phyloP scores from a whole-genome alignment of 371 early-diverging fungal genomes.

The Zopfochytrium polystomum region DNA sequence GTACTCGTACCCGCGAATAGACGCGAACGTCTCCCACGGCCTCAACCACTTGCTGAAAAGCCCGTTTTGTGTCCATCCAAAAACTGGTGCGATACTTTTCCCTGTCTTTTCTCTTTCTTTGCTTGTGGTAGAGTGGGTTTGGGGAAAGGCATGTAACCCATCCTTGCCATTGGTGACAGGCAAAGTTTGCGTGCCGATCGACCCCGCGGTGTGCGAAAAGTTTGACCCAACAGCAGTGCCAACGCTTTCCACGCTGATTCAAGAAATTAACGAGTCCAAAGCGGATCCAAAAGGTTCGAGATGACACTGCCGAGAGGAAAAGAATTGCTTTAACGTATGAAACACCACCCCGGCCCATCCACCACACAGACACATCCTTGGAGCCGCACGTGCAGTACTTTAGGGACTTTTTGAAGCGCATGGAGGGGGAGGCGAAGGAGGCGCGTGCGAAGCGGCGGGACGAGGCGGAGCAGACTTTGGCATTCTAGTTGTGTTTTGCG shows the following conservation, averaged over 20 bases:
- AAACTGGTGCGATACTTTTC: slow-evolving; percentile 53
- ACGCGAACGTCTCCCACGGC: slow-evolving; percentile 87
- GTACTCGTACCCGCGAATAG: slow-evolving; percentile 90
- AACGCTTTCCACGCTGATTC: slow-evolving; percentile 60
- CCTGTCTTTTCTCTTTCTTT: background rate
- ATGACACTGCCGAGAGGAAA: background rate
- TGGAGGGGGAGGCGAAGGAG: slow-evolving; percentile 43
- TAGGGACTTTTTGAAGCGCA: slow-evolving; percentile 60
- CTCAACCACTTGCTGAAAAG: slow-evolving; percentile 97
- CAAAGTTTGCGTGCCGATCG: slow-evolving; percentile 89
- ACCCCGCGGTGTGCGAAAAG: slow-evolving; percentile 63
- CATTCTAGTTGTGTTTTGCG: too few species aligned
- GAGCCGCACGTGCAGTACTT: slow-evolving; percentile 63
- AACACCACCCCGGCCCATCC: slow-evolving; percentile 21
- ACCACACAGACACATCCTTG: slow-evolving; percentile 62
- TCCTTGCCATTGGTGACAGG: slow-evolving; percentile 46
- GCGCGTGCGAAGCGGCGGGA: slow-evolving; percentile 20
- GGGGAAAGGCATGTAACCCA: background rate
- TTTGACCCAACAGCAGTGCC: slow-evolving; percentile 84
- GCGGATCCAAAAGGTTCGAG: background rate
- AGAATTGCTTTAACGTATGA: background rate
- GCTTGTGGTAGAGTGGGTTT: background rate
- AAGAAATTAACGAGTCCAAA: slow-evolving; percentile 50
- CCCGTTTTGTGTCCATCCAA: slow-evolving; percentile 98
- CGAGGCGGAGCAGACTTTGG: slow-evolving; percentile 30